Percentiles rank a stretch among this genome's conserved stretches.
Conservation (phyloP, 495 filamentous ascomycete species). For the Corynascus novoguineensis region DNA sequence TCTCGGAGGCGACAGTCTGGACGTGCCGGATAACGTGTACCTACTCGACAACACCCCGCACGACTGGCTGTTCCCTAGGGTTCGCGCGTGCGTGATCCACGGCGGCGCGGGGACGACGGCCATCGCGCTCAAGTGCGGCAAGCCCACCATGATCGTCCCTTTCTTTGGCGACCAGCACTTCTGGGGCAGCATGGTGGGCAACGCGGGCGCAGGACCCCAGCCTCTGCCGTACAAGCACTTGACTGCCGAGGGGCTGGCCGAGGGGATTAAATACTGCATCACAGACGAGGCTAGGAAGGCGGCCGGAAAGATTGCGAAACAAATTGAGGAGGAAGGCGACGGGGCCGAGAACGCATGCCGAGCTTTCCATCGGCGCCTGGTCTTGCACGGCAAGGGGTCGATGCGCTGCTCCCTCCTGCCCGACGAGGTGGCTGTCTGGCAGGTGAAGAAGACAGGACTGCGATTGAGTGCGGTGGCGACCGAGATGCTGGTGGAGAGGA, state of each 20-base stretch:
- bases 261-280: slow-evolving; percentile 64
- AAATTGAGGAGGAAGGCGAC: slow-evolving; percentile 63
- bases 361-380: slow-evolving; percentile 62
- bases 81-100: slow-evolving; percentile 58
- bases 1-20: slow-evolving; percentile 47
- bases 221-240: slow-evolving; percentile 70
- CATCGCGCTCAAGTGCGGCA: slow-evolving; percentile 57
- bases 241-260: slow-evolving; percentile 53
- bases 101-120: slow-evolving; percentile 65
- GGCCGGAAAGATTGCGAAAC: slow-evolving; percentile 53
- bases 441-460: slow-evolving; percentile 51
- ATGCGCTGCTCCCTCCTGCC: slow-evolving; percentile 66
- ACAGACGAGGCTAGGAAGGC: slow-evolving; percentile 50
- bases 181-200: slow-evolving; percentile 71
- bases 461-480: slow-evolving; percentile 62
- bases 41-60: slow-evolving; percentile 63
- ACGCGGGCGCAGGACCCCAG: slow-evolving; percentile 59
- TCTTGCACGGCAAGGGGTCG: slow-evolving; percentile 47
- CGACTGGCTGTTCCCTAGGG: slow-evolving; percentile 62
- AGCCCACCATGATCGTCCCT: slow-evolving; percentile 61
- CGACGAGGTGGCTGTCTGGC: slow-evolving; percentile 64
- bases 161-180: slow-evolving; percentile 76
- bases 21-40: slow-evolving; percentile 53
- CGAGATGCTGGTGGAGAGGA: slow-evolving; percentile 53
- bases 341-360: slow-evolving; percentile 67